Evolutionary conservation across 2,329 filamentous ascomycete genomes (phyloP), one percentile per base, ranked within the genome.

Genomic region (Thyridium curvatum): DNA sequence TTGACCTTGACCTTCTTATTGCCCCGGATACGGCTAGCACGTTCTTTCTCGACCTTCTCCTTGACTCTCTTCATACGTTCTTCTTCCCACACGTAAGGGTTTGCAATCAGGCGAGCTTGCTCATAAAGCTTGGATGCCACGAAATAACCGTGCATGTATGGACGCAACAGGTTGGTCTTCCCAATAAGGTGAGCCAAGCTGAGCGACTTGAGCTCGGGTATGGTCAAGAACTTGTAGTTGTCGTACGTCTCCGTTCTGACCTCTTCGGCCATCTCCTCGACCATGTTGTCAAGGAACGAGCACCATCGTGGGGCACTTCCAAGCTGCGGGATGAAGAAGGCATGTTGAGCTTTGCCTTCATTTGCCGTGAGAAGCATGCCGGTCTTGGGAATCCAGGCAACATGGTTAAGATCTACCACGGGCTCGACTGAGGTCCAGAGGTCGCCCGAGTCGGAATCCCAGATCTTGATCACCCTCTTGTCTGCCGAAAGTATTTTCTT

Each of bases 121-220:
- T 98, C 94, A 60, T 98, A 97, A 18, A 98, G 66, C 55, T 90
- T 88, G 52, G 94, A 91, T 29, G 86, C 87, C 35, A 98, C 90
- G 65, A 98, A 98, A 72, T 93, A 97, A 51, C 93, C 94, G 59
- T 98, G 93, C 94, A 98, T 98, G 58, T 98, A 98, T 32, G 93
- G 93, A 33, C 91, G 77, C 31, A 98, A 69, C 15, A 97, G 68
- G 54, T 86, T 93, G 18, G 89, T 94, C 52, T 88, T 90, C 48
- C 91, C 91, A 41, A 98, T 76, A 35, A 98, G 72, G 58, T 97
- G 91, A 38, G 86, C 83, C 54, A 98, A 64, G 58, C 87, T 94
- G 48, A 98, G 76, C 29, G 83, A 79, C 52, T 86, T 85, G 38
- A 98, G 72, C 60, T 98, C 90, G 32, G 86, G 80, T 44, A 88